A percentile compares a stretch with the other conserved stretches of the same genome.
Conservation (phyloP, 2,329 filamentous ascomycete species). For the Daldinia sp. region DNA sequence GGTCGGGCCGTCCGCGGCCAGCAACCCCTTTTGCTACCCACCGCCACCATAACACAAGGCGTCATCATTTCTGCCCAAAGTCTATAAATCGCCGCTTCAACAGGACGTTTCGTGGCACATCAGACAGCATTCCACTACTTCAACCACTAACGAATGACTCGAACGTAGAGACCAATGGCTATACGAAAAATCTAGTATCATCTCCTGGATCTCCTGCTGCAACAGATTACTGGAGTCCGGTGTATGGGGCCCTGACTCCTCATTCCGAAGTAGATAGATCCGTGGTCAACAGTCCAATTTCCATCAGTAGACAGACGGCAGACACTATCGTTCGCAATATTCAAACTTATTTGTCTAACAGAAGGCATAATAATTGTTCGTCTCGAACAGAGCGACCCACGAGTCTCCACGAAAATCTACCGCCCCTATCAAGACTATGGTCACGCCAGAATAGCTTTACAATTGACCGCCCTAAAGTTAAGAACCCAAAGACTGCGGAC, state of each 20-base stretch:
- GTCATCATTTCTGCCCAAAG: slow-evolving; percentile 29
- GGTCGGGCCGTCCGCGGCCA: slow-evolving; percentile 9
- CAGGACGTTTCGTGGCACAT: slow-evolving; percentile 15
- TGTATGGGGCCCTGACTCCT: slow-evolving; percentile 17
- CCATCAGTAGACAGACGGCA: slow-evolving; percentile 28
- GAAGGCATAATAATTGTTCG: slow-evolving; percentile 30
- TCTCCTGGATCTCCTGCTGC: slow-evolving; percentile 23
- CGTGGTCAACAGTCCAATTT: slow-evolving; percentile 9
- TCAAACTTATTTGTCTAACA: slow-evolving; percentile 39
- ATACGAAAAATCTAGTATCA: slow-evolving; percentile 6
- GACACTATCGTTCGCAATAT: slow-evolving; percentile 42
- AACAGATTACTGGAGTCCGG: slow-evolving; percentile 28
- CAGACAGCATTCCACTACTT: slow-evolving; percentile 23
- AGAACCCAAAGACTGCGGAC: slow-evolving; percentile 13
- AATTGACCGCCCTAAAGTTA: neutral
- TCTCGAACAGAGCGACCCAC: neutral
- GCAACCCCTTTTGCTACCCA: slow-evolving; percentile 7
- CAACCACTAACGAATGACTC: slow-evolving; percentile 9
- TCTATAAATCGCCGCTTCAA: slow-evolving; percentile 17
- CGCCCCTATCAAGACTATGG: neutral
- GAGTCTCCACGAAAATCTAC: slow-evolving; percentile 20
- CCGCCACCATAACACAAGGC: slow-evolving; percentile 12
- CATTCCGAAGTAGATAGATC: slow-evolving; percentile 2
- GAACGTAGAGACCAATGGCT: neutral
- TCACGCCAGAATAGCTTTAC: neutral